Percentiles rank a stretch among this genome's conserved stretches.
Evolutionary conservation across 2,329 filamentous ascomycete genomes (phyloP).

Genomic region (Zasmidium angulare): DNA sequence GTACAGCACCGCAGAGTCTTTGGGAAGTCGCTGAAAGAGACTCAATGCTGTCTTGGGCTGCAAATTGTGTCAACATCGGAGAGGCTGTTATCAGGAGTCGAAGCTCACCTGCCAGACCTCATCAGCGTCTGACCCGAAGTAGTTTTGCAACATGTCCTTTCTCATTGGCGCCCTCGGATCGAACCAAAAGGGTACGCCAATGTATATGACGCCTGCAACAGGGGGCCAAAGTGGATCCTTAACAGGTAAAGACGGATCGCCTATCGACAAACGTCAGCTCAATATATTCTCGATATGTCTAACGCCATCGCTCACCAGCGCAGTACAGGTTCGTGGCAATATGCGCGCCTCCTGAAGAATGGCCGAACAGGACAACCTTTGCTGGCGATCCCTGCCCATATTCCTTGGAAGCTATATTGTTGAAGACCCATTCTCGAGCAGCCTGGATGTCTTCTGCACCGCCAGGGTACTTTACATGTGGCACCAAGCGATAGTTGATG

Average conservation of each 20-base stretch:
- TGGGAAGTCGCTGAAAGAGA: background rate
- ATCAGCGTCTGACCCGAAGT: background rate
- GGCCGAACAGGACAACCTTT: background rate
- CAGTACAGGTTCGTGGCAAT: background rate
- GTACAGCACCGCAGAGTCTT: background rate
- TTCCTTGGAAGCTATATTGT: background rate
- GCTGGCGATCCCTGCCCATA: background rate
- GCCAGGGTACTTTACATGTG: background rate
- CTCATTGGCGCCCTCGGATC: background rate
- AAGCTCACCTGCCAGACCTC: background rate
- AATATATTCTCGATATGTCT: background rate
- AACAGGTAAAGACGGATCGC: background rate
- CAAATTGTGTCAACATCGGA: background rate
- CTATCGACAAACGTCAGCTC: background rate
- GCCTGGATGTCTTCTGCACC: background rate
- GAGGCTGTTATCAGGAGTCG: background rate
- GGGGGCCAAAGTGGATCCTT: background rate
- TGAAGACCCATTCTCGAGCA: background rate
- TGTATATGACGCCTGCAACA: background rate
- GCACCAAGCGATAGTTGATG: background rate
- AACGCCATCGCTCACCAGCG: background rate
- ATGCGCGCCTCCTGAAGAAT: background rate
- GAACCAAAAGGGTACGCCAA: background rate
- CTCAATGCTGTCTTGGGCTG: background rate
- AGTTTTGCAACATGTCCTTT: background rate